phyloP scores from a whole-genome alignment of 2,329 filamentous ascomycete genomes.

The Phyllosticta paracitricarpa region DNA sequence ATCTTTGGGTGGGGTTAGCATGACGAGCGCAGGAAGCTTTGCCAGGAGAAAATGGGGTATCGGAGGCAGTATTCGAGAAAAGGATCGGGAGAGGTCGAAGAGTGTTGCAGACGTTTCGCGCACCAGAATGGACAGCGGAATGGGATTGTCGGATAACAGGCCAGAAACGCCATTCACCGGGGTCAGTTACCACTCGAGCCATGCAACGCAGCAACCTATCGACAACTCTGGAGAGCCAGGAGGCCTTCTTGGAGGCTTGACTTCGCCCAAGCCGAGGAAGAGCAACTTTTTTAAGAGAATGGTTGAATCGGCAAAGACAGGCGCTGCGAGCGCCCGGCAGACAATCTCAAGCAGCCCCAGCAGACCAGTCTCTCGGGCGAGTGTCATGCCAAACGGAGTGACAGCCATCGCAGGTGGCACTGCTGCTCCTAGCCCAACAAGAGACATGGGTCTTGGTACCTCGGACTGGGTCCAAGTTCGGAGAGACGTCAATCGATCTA shows the following conservation, averaged over 20 bases:
- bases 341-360: slow-evolving; percentile 55
- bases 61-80: slow-evolving; percentile 13
- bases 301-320: slow-evolving; percentile 86
- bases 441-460: slow-evolving; percentile 54
- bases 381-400: slow-evolving; percentile 36
- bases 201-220: slow-evolving; percentile 56
- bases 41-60: slow-evolving; percentile 59
- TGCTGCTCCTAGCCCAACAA: slow-evolving; percentile 36
- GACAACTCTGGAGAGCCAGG: slow-evolving; percentile 51
- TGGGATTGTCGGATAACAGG: slow-evolving; percentile 29
- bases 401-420: slow-evolving; percentile 45
- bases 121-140: slow-evolving; percentile 18
- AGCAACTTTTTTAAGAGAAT: slow-evolving; percentile 94
- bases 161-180: slow-evolving; percentile 56
- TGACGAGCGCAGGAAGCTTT: slow-evolving; percentile 89
- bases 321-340: slow-evolving; percentile 78
- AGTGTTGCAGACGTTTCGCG: slow-evolving; percentile 51
- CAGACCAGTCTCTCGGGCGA: slow-evolving; percentile 31
- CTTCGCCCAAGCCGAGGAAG: slow-evolving; percentile 64
- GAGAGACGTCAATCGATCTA: slow-evolving; percentile 89
- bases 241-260: slow-evolving; percentile 67
- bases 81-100: slow-evolving; percentile 39
- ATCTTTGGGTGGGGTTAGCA: slow-evolving; percentile 84
- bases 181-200: slow-evolving; percentile 85
- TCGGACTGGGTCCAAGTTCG: slow-evolving; percentile 95